Evolutionary conservation across 1,284 basidiomycete species (phyloP).

Genomic region (Ustilago vetiveriae): DNA sequence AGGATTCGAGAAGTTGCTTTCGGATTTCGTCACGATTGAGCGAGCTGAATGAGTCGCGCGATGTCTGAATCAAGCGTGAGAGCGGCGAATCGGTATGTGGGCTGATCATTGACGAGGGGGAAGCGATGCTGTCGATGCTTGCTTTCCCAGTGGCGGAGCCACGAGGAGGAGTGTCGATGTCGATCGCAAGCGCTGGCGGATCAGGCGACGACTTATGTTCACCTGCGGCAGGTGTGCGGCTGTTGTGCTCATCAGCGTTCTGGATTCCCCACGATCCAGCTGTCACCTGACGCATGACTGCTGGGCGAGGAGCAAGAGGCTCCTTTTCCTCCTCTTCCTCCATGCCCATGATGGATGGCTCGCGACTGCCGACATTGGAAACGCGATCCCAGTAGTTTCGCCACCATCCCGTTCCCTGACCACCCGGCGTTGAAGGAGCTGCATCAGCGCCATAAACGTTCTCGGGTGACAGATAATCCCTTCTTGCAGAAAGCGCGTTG

Average conservation of each 20-base stretch:
- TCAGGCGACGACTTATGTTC: background rate
- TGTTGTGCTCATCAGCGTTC: background rate
- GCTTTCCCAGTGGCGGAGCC: background rate
- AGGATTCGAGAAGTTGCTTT: background rate
- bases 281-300: slow-evolving; percentile 28
- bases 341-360: slow-evolving; percentile 18
- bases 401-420: slow-evolving; percentile 30
- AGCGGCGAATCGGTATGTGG: slow-evolving; percentile 36
- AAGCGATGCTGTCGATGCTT: slow-evolving; percentile 8
- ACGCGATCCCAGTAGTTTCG: slow-evolving; percentile 34
- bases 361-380: slow-evolving; percentile 18
- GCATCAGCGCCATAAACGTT: slow-evolving; percentile 3
- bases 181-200: slow-evolving; percentile 16
- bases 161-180: background rate
- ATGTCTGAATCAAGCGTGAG: slow-evolving; percentile 31
- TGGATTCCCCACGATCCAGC: slow-evolving; percentile 34
- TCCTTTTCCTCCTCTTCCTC: slow-evolving; percentile 19
- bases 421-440: background rate
- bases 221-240: background rate
- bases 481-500: too few species aligned
- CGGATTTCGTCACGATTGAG: slow-evolving; percentile 14
- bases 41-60: slow-evolving; percentile 31
- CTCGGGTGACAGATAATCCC: slow-evolving; percentile 6
- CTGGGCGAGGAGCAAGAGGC: slow-evolving; percentile 5
- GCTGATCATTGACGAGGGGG: slow-evolving; percentile 20